Evolutionary conservation across 345 rosid species (phyloP), one percentile per base, ranked within the genome.

Genomic region (Dipteronia sinensis): DNA sequence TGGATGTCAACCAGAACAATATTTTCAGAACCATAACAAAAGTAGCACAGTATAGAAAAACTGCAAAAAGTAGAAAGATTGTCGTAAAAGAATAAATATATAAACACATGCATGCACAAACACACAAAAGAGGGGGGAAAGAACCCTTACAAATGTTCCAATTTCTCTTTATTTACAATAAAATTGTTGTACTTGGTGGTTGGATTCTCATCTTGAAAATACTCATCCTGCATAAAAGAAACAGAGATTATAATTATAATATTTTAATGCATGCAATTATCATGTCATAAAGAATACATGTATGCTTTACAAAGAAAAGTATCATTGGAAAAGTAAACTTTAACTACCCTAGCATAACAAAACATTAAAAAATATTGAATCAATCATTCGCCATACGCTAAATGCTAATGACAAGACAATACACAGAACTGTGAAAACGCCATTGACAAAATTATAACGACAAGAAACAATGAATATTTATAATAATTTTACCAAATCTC

Each of bases 171-270:
- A 27, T 73, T 77, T 44, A 79, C 71, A 25, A 31, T 47, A 22
- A 72, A 61, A 6, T 72, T 63, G 46, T 76, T 65, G 17, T 73
- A 61, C 31, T 76, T 72, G 51, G 72, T 19, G 22, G 16, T 55
- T 64, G 78, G 27, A 31, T 72, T 77, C 64, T 74, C 75, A 47
- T 73, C 85, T 76, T 79, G 75, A 77, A 72, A 79, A 61, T 66
- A 68, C 49, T 69, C 80, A 72, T 76, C 83, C 85, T 83, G 80
- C 74, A 56, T 49, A 29, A 61, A 65, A 65, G 49, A 38, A 38
- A 65, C 58, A 72, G 47, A 73, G 10, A 29, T 44, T 63, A 47
- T 38, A 16, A 25, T 25, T 17, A 23, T 25, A 47, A 23, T 25
- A 47, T 61, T 63, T 74, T 44, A 72, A 44, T 63, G 40, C 17